Evolutionary conservation across 257 asterid species (phyloP).

Genomic region (Solanum microdontum): DNA sequence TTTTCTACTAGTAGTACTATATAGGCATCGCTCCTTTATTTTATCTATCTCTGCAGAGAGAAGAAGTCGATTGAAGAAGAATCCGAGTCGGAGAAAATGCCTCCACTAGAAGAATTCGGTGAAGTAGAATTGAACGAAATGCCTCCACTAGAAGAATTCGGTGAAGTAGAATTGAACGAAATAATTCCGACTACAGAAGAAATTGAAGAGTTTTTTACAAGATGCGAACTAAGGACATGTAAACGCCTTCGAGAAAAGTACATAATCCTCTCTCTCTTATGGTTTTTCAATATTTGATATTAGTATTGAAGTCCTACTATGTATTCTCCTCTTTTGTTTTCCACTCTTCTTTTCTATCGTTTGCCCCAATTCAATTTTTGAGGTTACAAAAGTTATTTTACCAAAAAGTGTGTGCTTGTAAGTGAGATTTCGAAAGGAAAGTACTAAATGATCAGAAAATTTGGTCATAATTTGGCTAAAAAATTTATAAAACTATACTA

Average conservation of each 20-base stretch:
- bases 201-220: slow-evolving; percentile 43
- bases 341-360: neutral
- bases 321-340: too few species aligned
- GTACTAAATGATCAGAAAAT: too few species aligned
- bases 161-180: neutral
- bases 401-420: neutral
- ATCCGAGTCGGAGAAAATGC: neutral
- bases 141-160: neutral
- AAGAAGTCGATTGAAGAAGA: neutral
- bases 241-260: slow-evolving; percentile 25
- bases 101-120: too few species aligned
- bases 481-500: too few species aligned
- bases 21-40: neutral
- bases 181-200: slow-evolving; percentile 2
- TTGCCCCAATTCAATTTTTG: neutral
- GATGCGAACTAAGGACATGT: slow-evolving; percentile 27
- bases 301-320: neutral
- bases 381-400: neutral
- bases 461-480: too few species aligned
- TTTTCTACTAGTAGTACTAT: too few species aligned
- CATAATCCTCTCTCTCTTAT: neutral
- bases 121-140: neutral
- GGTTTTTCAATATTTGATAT: neutral
- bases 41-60: neutral
- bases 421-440: neutral